Evolutionary conservation across 768 basidiomycete genomes (phyloP).

Genomic region (Mycena sanguinolenta): DNA sequence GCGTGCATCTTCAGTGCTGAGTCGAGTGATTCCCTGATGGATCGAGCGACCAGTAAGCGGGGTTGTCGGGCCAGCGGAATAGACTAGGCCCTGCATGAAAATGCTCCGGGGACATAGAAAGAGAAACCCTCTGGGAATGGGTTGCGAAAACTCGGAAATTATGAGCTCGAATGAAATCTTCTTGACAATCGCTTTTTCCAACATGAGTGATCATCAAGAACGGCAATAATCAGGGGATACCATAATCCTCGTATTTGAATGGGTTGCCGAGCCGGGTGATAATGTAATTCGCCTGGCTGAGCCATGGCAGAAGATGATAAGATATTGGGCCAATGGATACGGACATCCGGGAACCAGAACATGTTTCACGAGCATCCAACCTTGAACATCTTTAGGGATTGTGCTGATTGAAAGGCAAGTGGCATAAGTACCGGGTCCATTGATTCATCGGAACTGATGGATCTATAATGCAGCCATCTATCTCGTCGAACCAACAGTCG

Average conservation of each 20-base stretch:
- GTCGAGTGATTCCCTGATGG: not conserved
- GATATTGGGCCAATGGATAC: not conserved
- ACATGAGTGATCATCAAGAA: not conserved
- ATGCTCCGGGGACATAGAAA: not conserved
- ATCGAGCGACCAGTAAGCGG: slow-evolving; percentile 5
- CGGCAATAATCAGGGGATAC: not conserved
- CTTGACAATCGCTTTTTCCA: not conserved
- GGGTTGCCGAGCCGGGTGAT: not conserved
- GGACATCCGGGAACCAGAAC: not conserved
- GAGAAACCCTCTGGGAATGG: not conserved
- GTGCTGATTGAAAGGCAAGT: not conserved
- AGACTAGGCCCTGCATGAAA: not conserved
- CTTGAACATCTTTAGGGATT: not conserved
- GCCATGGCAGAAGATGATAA: not conserved
- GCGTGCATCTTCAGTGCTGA: not conserved
- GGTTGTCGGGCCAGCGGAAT: not conserved
- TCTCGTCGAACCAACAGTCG: not conserved
- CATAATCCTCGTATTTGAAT: not conserved
- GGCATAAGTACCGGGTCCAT: not conserved
- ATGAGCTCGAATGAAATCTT: not conserved
- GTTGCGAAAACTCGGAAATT: not conserved
- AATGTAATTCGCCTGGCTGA: not conserved
- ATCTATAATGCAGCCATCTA: not conserved
- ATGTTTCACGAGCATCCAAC: not conserved
- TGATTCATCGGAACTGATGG: not conserved